A percentile compares a stretch with the other conserved stretches of the same genome.
Evolutionary conservation across 164 flowering plant species (phyloP).

Genomic region (Piper betle): DNA sequence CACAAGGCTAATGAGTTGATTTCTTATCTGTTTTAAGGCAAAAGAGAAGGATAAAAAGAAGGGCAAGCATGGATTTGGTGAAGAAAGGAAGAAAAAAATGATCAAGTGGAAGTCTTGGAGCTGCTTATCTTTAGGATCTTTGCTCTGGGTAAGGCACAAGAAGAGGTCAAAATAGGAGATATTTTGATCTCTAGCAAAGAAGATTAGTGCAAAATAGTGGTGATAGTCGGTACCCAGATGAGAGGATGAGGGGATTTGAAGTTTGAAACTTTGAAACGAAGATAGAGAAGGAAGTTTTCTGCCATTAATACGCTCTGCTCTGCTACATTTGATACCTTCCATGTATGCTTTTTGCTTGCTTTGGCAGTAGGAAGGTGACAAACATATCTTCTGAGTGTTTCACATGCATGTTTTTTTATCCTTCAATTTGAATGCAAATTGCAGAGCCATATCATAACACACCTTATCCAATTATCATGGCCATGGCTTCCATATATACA

Average conservation of each 20-base stretch:
- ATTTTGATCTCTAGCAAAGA: too few species aligned
- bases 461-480: too few species aligned
- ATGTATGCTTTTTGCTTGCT: neutral
- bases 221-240: neutral
- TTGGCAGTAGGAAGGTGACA: neutral
- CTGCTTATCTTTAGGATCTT: neutral
- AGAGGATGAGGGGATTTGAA: too few species aligned
- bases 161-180: neutral
- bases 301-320: neutral
- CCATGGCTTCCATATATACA: too few species aligned
- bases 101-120: neutral
- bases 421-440: neutral
- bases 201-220: neutral
- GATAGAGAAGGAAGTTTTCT: neutral
- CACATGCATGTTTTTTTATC: neutral
- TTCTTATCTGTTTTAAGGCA: neutral
- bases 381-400: neutral
- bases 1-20: neutral
- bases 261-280: neutral
- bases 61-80: neutral
- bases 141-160: neutral
- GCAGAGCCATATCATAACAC: neutral
- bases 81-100: neutral
- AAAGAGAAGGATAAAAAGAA: neutral
- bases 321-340: neutral